Evolutionary conservation across 148 eudicot genomes (phyloP).

Genomic region (Camellia lanceoleosa): DNA sequence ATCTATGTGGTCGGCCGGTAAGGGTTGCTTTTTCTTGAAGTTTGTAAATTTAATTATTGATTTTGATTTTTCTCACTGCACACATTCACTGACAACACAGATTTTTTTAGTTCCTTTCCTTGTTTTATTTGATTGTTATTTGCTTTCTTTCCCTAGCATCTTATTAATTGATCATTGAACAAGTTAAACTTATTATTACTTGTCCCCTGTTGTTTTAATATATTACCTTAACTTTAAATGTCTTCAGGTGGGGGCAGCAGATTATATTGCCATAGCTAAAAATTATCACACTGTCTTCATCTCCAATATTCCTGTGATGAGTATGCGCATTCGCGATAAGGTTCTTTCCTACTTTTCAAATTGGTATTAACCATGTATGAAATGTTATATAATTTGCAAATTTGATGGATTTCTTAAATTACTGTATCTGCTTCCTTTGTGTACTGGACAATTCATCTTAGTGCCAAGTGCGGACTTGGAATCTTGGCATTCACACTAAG

Average conservation of each 20-base stretch:
- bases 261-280: conserved; percentile 86
- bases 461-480: neutral
- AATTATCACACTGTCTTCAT: conserved; percentile 86
- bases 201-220: neutral
- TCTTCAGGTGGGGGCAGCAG: conserved; percentile 89
- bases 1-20: conserved; percentile 93
- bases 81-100: too few species aligned
- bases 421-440: neutral
- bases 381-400: neutral
- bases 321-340: conserved; percentile 97
- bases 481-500: neutral
- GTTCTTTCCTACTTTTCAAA: conserved; percentile 27
- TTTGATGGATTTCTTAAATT: neutral
- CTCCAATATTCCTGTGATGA: conserved; percentile 78
- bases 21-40: conserved; percentile 1
- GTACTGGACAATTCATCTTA: neutral
- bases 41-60: neutral
- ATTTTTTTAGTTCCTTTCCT: neutral
- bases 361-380: neutral
- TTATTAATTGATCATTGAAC: neutral
- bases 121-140: neutral
- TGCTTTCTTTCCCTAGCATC: neutral
- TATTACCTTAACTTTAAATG: neutral
- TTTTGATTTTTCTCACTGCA: neutral
- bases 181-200: neutral